Base-by-base conservation (phyloP, 768 basidiomycete genomes). In the Lentinula edodes region DNA sequence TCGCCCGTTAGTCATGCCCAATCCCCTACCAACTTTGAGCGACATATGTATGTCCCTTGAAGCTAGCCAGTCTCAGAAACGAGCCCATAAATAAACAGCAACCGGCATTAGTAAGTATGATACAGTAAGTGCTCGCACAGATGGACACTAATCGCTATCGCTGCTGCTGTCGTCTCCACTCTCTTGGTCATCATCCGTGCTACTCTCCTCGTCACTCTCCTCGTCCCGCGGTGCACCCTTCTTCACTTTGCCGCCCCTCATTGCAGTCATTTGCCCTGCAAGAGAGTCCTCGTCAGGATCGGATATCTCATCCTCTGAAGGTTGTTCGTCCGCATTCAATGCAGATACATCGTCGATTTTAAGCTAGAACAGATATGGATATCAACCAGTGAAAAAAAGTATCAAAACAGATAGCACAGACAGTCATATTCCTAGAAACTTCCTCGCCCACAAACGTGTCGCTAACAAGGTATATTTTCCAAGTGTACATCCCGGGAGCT, bases 271-370 rank as follows among this genome's bases (percentile, higher is more conserved):
- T 78, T 99, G 97, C 7, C 97, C 97, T 5, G 95, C 97, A 56
- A 98, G 76, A 28, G 90, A 84, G 73, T 98, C 97, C 73, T 98
- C 97, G 35, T 98, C 97, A 0, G 97, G 97, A 53, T 98, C 97
- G 0, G 95, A 97, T 65, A 98, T 99, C 62, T 97, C 95, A 69
- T 98, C 95, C 39, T 96, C 95, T 20, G 76, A 76, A 34, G 75
- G 82, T 60, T 82, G 71, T 43, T 88, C 88, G 6, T 87, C 86
- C 0, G 76, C 76, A 10, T 71, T 77, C 16, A 88, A 75, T 1
- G 78, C 78, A 9, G 87, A 80, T 3, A 83, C 75, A 45, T 93
- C 88, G 58, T 95, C 91, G 38, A 97, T 89, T 70, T 89, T 89
- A 63, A 97, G 85, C 93, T 95, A 65, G 58, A 18, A 39, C 35